Percentiles rank a stretch among this genome's conserved stretches.
phyloP scores from a whole-genome alignment of 2,329 filamentous ascomycete species.

The Beauveria scarabaeidicola region DNA sequence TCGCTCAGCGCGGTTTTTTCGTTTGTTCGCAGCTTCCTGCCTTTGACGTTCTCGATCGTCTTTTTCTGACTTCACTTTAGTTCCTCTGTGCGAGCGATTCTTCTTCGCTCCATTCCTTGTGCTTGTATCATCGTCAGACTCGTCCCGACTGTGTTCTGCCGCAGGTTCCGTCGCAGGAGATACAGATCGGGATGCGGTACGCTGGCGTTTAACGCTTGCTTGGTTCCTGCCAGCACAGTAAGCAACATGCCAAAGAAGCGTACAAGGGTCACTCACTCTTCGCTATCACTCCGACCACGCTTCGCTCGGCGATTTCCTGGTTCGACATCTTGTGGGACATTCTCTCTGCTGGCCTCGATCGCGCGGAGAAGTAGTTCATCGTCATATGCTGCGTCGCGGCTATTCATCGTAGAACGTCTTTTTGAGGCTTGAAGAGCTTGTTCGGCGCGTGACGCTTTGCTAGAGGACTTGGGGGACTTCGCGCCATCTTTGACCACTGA shows the following conservation, averaged over 20 bases:
- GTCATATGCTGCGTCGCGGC: constrained; percentile 87
- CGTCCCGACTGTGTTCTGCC: constrained; percentile 45
- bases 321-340: constrained; percentile 45
- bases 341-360: constrained; percentile 90
- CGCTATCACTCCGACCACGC: constrained; percentile 79
- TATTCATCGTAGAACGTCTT: constrained; percentile 94
- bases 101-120: constrained; percentile 49
- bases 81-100: constrained; percentile 49
- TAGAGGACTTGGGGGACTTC: constrained; percentile 44
- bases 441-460: constrained; percentile 47
- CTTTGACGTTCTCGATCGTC: constrained; percentile 69
- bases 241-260: constrained; percentile 17
- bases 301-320: constrained; percentile 59
- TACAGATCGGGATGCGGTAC: constrained; percentile 68
- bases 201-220: constrained; percentile 67
- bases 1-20: constrained; percentile 74
- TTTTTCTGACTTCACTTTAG: constrained; percentile 55
- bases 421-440: constrained; percentile 56
- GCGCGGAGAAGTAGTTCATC: constrained; percentile 83
- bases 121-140: constrained; percentile 62
- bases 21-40: constrained; percentile 66
- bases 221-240: constrained; percentile 47
- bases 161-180: constrained; percentile 42
- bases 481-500: constrained; percentile 57
- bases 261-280: constrained; percentile 60